phyloP scores from a whole-genome alignment of 495 filamentous ascomycete genomes.

The Oleoguttula mirabilis region DNA sequence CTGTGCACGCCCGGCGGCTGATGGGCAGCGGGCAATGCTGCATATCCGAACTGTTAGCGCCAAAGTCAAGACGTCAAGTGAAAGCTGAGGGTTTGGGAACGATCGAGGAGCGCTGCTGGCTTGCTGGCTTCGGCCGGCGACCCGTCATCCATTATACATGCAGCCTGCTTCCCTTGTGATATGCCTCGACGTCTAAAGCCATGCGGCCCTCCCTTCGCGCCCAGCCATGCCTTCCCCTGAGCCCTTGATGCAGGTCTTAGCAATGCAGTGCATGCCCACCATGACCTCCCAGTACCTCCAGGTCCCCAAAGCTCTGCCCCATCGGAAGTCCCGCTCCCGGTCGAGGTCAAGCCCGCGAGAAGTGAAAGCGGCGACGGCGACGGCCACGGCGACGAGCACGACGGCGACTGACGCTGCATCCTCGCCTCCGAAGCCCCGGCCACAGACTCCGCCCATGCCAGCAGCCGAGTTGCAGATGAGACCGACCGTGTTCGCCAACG shows the following conservation, averaged over 20 bases:
- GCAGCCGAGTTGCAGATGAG: constrained; percentile 3
- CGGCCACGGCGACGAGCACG: constrained; percentile 10
- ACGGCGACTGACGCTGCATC: no score
- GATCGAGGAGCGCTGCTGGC: no score
- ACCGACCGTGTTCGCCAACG: constrained; percentile 4
- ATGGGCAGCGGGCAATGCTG: no score
- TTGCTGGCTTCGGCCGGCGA: no score
- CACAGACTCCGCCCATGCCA: constrained; percentile 16
- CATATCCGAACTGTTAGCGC: no score
- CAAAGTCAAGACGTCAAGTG: no score
- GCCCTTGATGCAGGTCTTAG: background rate
- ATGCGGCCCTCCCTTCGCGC: no score
- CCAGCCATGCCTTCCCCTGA: no score
- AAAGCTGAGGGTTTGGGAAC: no score
- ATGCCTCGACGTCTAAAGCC: no score
- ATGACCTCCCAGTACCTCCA: constrained; percentile 17
- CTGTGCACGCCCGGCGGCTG: no score
- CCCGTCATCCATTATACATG: no score
- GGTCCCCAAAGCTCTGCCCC: constrained; percentile 18
- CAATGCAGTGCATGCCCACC: constrained; percentile 15
- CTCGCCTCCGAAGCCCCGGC: constrained; percentile 9
- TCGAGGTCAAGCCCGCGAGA: constrained; percentile 14
- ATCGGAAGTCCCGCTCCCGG: constrained; percentile 17
- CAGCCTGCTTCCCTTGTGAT: background rate
- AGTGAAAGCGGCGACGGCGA: background rate